A percentile compares a stretch with the other conserved stretches of the same genome.
Evolutionary conservation across 768 basidiomycete genomes (phyloP).

Genomic region (Sporobolomyces roseus): DNA sequence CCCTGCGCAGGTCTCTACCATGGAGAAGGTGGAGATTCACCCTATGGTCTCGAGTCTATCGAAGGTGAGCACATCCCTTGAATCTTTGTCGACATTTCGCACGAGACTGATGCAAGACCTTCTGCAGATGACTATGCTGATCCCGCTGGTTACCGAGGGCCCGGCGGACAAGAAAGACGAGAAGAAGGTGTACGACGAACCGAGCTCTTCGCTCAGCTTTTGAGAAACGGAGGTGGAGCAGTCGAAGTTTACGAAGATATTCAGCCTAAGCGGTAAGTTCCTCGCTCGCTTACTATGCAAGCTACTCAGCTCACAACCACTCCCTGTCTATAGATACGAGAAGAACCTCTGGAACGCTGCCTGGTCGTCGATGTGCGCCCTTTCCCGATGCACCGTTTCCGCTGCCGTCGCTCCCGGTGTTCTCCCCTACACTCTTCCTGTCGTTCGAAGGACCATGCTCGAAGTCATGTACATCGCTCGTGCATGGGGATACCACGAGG

Average conservation of each 20-base stretch:
- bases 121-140: conserved; percentile 18
- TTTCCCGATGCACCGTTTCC: conserved; percentile 29
- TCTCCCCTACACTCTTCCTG: conserved; percentile 35
- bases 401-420: conserved; percentile 19
- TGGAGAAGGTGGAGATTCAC: conserved; percentile 29
- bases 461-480: conserved; percentile 39
- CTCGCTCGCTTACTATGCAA: too few relatives aligned
- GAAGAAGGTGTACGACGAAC: conserved; percentile 22
- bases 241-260: conserved; percentile 22
- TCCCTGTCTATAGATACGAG: too few relatives aligned
- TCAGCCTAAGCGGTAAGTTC: conserved; percentile 27
- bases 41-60: background rate
- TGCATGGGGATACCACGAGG: conserved; percentile 34
- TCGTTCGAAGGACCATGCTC: conserved; percentile 28
- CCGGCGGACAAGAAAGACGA: conserved; percentile 15
- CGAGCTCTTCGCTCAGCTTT: conserved; percentile 25
- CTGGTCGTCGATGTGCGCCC: conserved; percentile 31
- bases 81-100: too few relatives aligned
- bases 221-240: conserved; percentile 30
- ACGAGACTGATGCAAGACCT: background rate
- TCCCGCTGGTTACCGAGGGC: conserved; percentile 32
- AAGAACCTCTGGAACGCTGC: conserved; percentile 34
- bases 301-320: too few relatives aligned
- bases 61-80: conserved; percentile 3
- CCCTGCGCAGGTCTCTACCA: conserved; percentile 10